Base-by-base conservation (phyloP, 140 eudicot genomes). In the Anethum foeniculum region DNA sequence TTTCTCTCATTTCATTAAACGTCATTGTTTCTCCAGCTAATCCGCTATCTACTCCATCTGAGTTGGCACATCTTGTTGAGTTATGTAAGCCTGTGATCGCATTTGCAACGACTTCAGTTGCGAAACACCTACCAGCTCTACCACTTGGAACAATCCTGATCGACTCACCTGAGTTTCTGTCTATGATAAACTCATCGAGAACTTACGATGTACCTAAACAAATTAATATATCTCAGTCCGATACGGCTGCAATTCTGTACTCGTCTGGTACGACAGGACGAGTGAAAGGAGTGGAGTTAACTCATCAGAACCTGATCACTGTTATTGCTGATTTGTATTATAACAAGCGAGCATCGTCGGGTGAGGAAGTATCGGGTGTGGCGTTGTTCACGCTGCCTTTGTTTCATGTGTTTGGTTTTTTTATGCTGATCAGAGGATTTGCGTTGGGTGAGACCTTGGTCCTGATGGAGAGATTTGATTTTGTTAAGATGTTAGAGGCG, bases 211-310 rank as follows among this genome's bases (percentile, higher is more conserved):
- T 62, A 27, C 73, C n/a, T 19, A 15, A 46, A 21, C 34, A 41
- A 67, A 60, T 16, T 3, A 23, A 21, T 8, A 79, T 91, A 3
- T 65, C 78, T 1, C 97, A 95, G 78, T 76, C 86, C 23, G 95
- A 95, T 77, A 43, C 96, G 44, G 97, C 97, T 9, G 95, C 86
- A 1, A 90, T 95, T 13, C 88, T 95, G 5, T 95, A 89, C 81
- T 95, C 99, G 0, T 95, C 99, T 12, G 97, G 99, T 47, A 95
- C 99, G 21, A 95, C 99, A 19, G 99, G 99, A 18, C 80, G 87
- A 28, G 90, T 92, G 41, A 95, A 95, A 75, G 99, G 97, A 3
- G 99, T 95, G 6, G 96, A 90, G 83, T 51, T 92, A 54, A 83
- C 91, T 77, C 99, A 95, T 86, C 86, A 97, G 6, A 95, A 90